phyloP scores from a whole-genome alignment of 2,329 filamentous ascomycete genomes.

The Leptographium procerum region DNA sequence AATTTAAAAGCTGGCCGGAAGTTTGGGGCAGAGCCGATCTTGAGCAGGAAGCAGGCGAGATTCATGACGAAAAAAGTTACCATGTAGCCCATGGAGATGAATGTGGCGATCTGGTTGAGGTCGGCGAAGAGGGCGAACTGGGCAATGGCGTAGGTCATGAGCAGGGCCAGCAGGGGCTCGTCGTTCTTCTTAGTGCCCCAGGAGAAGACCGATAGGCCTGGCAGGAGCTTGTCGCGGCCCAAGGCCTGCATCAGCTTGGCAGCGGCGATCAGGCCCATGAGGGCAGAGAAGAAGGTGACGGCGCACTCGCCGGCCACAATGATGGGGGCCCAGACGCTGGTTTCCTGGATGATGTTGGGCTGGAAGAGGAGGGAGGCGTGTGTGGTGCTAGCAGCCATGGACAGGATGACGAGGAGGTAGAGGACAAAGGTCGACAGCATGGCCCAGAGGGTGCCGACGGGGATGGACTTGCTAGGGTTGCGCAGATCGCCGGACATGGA shows the following conservation, averaged over 20 bases:
- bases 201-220: slow-evolving; percentile 62
- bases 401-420: slow-evolving; percentile 66
- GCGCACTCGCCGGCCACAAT: slow-evolving; percentile 75
- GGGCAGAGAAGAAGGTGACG: slow-evolving; percentile 69
- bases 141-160: slow-evolving; percentile 63
- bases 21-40: slow-evolving; percentile 79
- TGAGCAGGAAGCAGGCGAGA: slow-evolving; percentile 73
- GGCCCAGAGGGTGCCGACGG: slow-evolving; percentile 70
- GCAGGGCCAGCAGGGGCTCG: slow-evolving; percentile 64
- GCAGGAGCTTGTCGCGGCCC: slow-evolving; percentile 66
- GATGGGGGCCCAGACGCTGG: slow-evolving; percentile 62
- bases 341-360: slow-evolving; percentile 69
- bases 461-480: slow-evolving; percentile 74
- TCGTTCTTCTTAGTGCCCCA: slow-evolving; percentile 61
- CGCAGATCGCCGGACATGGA: slow-evolving; percentile 84
- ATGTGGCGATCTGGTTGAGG: slow-evolving; percentile 78
- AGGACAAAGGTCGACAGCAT: slow-evolving; percentile 64
- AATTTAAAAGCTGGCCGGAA: slow-evolving; percentile 83
- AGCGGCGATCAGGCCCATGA: slow-evolving; percentile 80
- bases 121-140: slow-evolving; percentile 74
- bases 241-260: slow-evolving; percentile 78
- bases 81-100: slow-evolving; percentile 84
- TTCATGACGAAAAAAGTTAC: slow-evolving; percentile 85
- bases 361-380: slow-evolving; percentile 62
- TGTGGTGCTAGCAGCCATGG: slow-evolving; percentile 66